Conservation (phyloP, 257 asterid species). For the Rauvolfia tetraphylla region DNA sequence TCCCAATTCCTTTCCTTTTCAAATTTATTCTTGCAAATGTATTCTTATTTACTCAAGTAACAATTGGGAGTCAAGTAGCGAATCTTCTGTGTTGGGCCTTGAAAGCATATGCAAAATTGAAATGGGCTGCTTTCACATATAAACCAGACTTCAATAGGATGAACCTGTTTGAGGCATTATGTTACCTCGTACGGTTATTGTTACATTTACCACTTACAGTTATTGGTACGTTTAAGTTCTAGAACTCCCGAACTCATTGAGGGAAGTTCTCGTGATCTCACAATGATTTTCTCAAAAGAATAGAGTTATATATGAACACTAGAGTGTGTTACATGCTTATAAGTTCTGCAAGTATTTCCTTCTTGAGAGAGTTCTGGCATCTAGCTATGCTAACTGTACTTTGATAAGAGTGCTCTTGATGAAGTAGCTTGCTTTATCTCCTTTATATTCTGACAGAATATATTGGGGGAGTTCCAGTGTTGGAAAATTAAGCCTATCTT, state of each 20-base stretch:
- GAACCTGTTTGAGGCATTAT: not conserved
- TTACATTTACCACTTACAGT: not conserved
- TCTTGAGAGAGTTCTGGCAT: not conserved
- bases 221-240: not conserved
- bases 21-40: not conserved
- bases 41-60: not conserved
- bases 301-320: not conserved
- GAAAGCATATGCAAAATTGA: not conserved
- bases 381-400: not conserved
- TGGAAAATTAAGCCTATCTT: not conserved
- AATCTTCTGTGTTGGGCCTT: not conserved
- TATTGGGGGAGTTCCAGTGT: not conserved
- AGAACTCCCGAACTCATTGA: not conserved
- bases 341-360: not conserved
- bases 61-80: not conserved
- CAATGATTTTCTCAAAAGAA: not conserved
- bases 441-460: not conserved
- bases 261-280: not conserved
- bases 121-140: not conserved
- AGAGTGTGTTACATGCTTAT: not conserved
- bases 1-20: not conserved
- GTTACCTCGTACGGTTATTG: too few relatives aligned
- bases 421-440: not conserved
- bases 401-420: not conserved
- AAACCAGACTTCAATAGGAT: not conserved